A percentile compares a stretch with the other conserved stretches of the same genome.
phyloP scores from a whole-genome alignment of 768 basidiomycete genomes.

The Ramaria sp. region DNA sequence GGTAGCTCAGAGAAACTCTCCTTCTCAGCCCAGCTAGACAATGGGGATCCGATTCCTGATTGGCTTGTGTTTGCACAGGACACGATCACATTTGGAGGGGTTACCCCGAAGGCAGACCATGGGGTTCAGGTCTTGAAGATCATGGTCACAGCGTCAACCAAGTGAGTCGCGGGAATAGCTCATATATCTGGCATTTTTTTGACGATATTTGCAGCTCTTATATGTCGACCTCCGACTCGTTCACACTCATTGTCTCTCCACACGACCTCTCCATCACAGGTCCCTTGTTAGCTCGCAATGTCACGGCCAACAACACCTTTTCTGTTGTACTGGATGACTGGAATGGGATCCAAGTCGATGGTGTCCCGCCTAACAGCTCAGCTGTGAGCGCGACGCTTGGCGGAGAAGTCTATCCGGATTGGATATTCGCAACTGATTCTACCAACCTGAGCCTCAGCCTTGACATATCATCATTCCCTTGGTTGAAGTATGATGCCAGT shows the following conservation, averaged over 20 bases:
- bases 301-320: constrained; percentile 48
- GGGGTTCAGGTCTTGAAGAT: constrained; percentile 38
- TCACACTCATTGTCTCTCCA: constrained; percentile 54
- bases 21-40: constrained; percentile 52
- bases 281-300: constrained; percentile 53
- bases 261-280: constrained; percentile 51
- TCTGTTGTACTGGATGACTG: constrained; percentile 47
- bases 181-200: not conserved
- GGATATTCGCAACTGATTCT: not conserved
- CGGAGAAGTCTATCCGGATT: not conserved
- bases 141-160: constrained; percentile 61
- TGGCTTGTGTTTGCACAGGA: constrained; percentile 67
- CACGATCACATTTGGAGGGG: constrained; percentile 68
- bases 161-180: constrained; percentile 32
- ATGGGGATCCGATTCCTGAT: constrained; percentile 59
- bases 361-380: constrained; percentile 20
- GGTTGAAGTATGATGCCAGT: constrained; percentile 39
- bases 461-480: constrained; percentile 41
- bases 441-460: constrained; percentile 32
- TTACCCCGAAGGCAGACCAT: constrained; percentile 42
- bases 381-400: no score
- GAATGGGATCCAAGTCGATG: constrained; percentile 53
- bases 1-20: constrained; percentile 28
- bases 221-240: constrained; percentile 23
- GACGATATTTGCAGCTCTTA: not conserved